Base-by-base conservation (phyloP, 371 early-diverging fungal genomes). In the Smittium mucronatum region DNA sequence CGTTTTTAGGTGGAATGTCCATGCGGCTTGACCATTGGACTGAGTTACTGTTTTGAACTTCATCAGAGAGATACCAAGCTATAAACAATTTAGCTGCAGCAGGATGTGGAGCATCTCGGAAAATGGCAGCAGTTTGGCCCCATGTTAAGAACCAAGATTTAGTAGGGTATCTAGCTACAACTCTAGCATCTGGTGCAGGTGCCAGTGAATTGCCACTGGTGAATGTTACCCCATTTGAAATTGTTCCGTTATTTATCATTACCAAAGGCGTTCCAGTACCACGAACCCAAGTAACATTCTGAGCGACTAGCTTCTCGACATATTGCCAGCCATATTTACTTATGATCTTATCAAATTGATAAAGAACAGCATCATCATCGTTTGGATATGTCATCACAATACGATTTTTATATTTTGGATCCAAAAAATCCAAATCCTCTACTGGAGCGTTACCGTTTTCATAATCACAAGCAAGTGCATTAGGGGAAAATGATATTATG, bases 281-380 rank as follows among this genome's bases (percentile, higher is more conserved):
- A 8, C 63, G 5, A 26, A 63, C 63, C 63, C 63, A 63, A 8
- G 8, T 63, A 26, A 63, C 63, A 32, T 63, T 63, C 26, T 63
- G 63, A 16, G 8, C 32, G 8, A 8, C 8, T 8, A 63, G 26
- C 28, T n/a, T 11, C 8, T 63, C n/a, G 15, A 63, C 32, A 26
- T 63, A 63, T 11, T 63, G 17, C 63, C 63, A 63, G n/a, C 63
- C 63, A 63, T 63, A 63, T 11, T 63, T n/a, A 11, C 11, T 63
- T 16, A 63, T n/a, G 8, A 15, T 30, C n/a, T 63, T 63, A 26
- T 63, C 5, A 63, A 63, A 63, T 26, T 5, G 5, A 11, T 15
- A 63, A 8, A 63, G 63, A 63, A 63, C 5, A 63, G n/a, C n/a
- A n/a, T n/a, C n/a, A n/a, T n/a, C n/a, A n/a, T n/a, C n/a, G n/a